phyloP scores from a whole-genome alignment of 2,329 filamentous ascomycete species.

The Paradendryphiella salina region DNA sequence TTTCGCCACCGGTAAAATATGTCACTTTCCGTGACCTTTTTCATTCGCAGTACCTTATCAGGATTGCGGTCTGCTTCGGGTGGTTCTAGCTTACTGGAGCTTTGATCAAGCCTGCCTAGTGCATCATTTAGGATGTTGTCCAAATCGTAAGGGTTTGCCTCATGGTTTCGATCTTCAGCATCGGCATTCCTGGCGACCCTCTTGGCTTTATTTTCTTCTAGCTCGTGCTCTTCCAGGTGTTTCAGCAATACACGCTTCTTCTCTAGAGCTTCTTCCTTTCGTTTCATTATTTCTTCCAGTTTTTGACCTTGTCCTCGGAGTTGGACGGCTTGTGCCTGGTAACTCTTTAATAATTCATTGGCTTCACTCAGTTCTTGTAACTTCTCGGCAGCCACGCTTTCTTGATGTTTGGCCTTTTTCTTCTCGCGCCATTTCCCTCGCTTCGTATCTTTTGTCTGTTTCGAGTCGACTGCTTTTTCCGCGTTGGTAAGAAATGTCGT shows the following conservation, averaged over 20 bases:
- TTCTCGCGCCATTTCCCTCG: no score
- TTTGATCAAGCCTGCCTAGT: neutral
- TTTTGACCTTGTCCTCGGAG: neutral
- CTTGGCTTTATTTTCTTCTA: neutral
- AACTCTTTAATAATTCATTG: neutral
- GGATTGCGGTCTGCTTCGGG: neutral
- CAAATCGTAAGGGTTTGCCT: neutral
- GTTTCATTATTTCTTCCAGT: neutral
- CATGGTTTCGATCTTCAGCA: neutral
- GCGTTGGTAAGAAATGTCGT: neutral
- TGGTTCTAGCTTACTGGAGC: no score
- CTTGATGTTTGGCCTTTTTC: no score
- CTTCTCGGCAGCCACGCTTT: neutral
- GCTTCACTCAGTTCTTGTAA: neutral
- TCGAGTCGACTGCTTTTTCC: neutral
- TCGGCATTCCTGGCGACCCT: neutral
- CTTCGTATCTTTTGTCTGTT: no score
- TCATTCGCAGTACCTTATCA: neutral
- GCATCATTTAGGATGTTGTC: slow-evolving; percentile 8
- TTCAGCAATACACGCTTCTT: slow-evolving; percentile 1
- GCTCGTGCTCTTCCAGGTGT: slow-evolving; percentile 1
- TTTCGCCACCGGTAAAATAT: neutral
- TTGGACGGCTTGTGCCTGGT: neutral
- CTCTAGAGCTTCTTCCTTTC: neutral
- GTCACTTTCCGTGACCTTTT: neutral